These are phyloP conservation scores for Dactylellina leptospora DNA, from an alignment of 2,329 filamentous ascomycete species.

Conservation along the genomic window DNA sequence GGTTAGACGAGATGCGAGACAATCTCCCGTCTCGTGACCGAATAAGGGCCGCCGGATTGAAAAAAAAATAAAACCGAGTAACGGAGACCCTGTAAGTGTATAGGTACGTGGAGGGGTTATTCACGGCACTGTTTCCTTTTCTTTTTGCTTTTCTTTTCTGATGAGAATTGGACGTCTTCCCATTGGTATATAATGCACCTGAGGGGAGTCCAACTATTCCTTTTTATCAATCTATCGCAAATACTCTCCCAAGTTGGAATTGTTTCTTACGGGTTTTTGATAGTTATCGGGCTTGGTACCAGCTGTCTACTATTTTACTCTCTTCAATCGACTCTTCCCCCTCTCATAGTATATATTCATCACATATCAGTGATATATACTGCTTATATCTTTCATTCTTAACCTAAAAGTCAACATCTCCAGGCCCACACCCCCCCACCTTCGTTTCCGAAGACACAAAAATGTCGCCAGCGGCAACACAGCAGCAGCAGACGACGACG, in stretches of 20 bases:
- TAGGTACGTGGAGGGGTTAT: constrained; percentile 32
- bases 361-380: no score
- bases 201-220: constrained; percentile 25
- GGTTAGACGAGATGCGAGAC: constrained; percentile 53
- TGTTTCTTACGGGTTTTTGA: not conserved
- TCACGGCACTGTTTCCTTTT: no score
- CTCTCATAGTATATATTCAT: not conserved
- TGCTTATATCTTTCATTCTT: not conserved
- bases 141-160: no score
- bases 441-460: constrained; percentile 17
- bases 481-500: constrained; percentile 10
- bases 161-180: constrained; percentile 11
- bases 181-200: constrained; percentile 36
- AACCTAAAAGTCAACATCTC: constrained; percentile 8
- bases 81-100: not conserved
- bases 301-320: not conserved
- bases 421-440: constrained; percentile 17
- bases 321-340: not conserved
- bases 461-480: constrained; percentile 50
- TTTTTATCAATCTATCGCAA: constrained; percentile 34
- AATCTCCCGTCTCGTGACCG: constrained; percentile 23
- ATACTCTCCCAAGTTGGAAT: constrained; percentile 9
- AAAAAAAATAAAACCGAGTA: not conserved
- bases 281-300: not conserved
- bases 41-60: constrained; percentile 25